Base-by-base conservation (phyloP, 192 early-diverging fungal species). In the Chytriomyces sp. region DNA sequence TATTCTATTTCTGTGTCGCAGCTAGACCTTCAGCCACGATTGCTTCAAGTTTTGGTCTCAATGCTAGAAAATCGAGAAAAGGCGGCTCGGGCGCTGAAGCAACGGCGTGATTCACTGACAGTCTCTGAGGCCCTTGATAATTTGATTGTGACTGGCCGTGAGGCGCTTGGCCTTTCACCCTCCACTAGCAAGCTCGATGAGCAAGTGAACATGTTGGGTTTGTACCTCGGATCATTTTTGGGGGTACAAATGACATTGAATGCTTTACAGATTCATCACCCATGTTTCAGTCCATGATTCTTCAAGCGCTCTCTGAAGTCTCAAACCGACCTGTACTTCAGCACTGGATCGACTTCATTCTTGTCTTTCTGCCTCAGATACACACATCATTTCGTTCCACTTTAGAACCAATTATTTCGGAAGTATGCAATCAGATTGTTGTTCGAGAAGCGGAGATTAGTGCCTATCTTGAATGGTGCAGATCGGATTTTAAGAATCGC, bases 331-430 rank as follows among this genome's bases (percentile, higher is more conserved):
- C 86, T 5, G 77, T 91, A 28, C 67, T 93, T 14, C 88, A 90
- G 31, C 80, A 90, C 54, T 93, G 91, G 91, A 86, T 92, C 75
- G 89, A 93, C 72, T 91, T 92, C 64, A 75, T 92, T 69, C 70
- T 88, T 39, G 69, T 82, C 2, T 83, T 86, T 5, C 78, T 93
- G 12, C 87, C 87, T 0, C 85, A 82, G 38, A 59, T 92, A 12
- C 80, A 87, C 54, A 74, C 77, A 28, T 88, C 80, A 32, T 93
- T 93, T 70, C 75, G 84, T 5, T 71, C 76, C n/a, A 78, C 89
- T 8, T 61, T 93, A 0, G 53, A 88, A 25, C 91, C 91, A 0
- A 75, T 91, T 34, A 73, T 91, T 0, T 81, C 81, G 33, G 82
- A 73, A 60, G 70, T 93, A 5, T 91, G 90, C 55, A 77, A 88